Evolutionary conservation across 2,329 filamentous ascomycete genomes (phyloP), one percentile per base, ranked within the genome.

Genomic region (Alternaria sp.): DNA sequence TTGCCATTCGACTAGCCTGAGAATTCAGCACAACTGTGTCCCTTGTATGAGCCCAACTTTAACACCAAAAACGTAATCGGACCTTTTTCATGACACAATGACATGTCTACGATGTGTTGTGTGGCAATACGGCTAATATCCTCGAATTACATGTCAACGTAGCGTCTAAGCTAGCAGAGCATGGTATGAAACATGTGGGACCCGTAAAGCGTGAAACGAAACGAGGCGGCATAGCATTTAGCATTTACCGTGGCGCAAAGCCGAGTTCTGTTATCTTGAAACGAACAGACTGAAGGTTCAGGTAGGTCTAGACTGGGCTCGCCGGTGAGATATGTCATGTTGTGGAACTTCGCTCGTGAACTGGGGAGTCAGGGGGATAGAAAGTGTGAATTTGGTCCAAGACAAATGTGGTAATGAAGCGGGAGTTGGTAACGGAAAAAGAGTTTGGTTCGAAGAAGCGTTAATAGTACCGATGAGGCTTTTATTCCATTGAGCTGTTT

Each of bases 231-330:
- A 40, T 40, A 11, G 21, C 21, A 40, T 24, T 11, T 40, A 34
- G 44, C 26, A 29, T 29, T 24, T 45, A 11, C 26, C 36, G 31
- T 34, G 44, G 31, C 44, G 44, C 44, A 26, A 48, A 17, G 44
- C 37, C 44, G 31, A 48, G 14, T 36, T 34, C 33, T 10, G 31
- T 48, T 21, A 48, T 36, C 23, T 48, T 48, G 44, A 36, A 48
- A 48, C 44, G 44, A 48, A 48, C 29, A 21, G 14, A 34, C 44
- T 36, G 21, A 48, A 29, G 44, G 44, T 48, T 48, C 44, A 48
- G 21, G 4, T 21, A 48, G 21, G 29, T 48, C 29, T 36, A 48
- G 44, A 48, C 21, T 31, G 36, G 21, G 29, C 23, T 46, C 17
- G 29, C 44, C 29, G 44, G 17, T 34, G 11, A 23, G 28, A 33